Evolutionary conservation across 768 basidiomycete species (phyloP), one percentile per base, ranked within the genome.

Genomic region (Phlegmacium glaucopus): DNA sequence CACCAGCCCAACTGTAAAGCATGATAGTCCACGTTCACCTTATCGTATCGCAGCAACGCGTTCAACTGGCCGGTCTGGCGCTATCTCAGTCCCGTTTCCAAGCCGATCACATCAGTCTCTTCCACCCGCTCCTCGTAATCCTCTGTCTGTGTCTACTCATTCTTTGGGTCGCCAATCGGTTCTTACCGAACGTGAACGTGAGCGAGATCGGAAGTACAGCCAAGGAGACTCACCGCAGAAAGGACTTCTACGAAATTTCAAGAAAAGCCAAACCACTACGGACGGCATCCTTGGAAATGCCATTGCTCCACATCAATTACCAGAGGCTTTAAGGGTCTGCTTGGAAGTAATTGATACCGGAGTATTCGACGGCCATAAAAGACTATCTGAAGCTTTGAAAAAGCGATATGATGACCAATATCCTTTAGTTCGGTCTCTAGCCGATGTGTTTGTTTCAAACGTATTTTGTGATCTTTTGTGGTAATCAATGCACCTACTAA

Each of bases 351-450:
- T 95, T 35, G 85, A 92, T 57, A 79, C 80, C 29, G 88, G 90
- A 18, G 90, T 97, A 38, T 74, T 96, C 44, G 85, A 90, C 35
- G 95, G 96, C 1, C 96, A 99, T 66, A 76, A 86, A 56, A 79
- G 84, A 55, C 76, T 99, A 28, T 87, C 84, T 44, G 87, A 89
- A 42, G 89, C 88, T 16, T 67, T 99, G 56, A 81, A 80, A 61
- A 94, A 90, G 68, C 78, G 94, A 35, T 98, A 97, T 53, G 93
- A 95, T 46, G 92, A 96, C 56, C 94, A 97, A 55, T 98, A 89
- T 61, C 94, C 94, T 11, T 77, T 97, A 29, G 94, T 97, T 29
- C 77, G 94, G 44, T 89, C 86, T 25, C 76, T 97, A 32, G 94
- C 94, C 45, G 94, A 97, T 58, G 91, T 97, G n/a, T 97, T 97